Evolutionary conservation across 768 basidiomycete species (phyloP).

Genomic region (Guyanaporus albipodus): DNA sequence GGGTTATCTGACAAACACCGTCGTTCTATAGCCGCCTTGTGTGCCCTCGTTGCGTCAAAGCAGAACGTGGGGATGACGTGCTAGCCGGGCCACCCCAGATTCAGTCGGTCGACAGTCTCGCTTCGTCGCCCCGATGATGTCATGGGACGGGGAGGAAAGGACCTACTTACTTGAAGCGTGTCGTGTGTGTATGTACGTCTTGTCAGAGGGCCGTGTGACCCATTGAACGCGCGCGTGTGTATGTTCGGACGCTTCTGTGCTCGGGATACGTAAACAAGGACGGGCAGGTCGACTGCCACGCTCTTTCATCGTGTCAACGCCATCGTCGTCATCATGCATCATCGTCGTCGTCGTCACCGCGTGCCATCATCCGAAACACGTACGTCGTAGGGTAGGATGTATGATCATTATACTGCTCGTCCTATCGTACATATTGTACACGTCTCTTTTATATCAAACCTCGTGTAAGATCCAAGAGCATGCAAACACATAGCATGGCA

Average conservation of each 20-base stretch:
- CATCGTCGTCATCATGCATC: background rate
- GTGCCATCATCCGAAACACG: no score
- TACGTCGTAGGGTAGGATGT: no score
- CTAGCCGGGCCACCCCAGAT: conserved; percentile 8
- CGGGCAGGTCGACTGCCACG: conserved; percentile 12
- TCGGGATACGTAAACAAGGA: conserved; percentile 7
- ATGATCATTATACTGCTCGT: conserved; percentile 21
- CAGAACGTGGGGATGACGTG: conserved; percentile 18
- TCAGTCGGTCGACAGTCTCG: conserved; percentile 10
- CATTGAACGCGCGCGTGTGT: no score
- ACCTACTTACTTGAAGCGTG: background rate
- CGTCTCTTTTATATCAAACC: conserved; percentile 13
- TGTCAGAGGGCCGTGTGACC: no score
- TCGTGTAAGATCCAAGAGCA: conserved; percentile 13
- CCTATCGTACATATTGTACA: conserved; percentile 30
- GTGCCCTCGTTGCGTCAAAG: conserved; percentile 52
- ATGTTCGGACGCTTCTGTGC: conserved; percentile 5
- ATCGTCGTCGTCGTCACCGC: no score
- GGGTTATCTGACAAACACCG: conserved; percentile 2
- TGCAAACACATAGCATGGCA: conserved; percentile 16
- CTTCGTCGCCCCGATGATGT: conserved; percentile 21
- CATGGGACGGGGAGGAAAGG: background rate
- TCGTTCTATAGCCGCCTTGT: conserved; percentile 78
- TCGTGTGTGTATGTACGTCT: conserved; percentile 7
- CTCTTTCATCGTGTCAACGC: conserved; percentile 4